phyloP scores from a whole-genome alignment of 1,284 basidiomycete species.

The Cutaneotrichosporon dermatis region DNA sequence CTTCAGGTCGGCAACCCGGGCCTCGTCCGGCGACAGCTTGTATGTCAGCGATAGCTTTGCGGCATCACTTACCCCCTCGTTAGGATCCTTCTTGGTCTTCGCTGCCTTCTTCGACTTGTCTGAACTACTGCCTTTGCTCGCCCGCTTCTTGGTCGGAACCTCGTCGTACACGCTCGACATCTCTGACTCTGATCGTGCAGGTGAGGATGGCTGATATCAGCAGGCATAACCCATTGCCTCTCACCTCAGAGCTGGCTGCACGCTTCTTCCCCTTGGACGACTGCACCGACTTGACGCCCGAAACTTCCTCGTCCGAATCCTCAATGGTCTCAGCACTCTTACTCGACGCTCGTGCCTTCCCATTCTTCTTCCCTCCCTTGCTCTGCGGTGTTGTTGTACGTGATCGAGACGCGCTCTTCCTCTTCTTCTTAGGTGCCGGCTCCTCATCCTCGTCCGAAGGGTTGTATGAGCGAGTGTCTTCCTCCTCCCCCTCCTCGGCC shows the following conservation, averaged over 20 bases:
- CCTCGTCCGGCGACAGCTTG: conserved; percentile 38
- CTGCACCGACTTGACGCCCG: too few species aligned
- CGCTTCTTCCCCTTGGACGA: neutral
- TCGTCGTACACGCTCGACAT: conserved; percentile 22
- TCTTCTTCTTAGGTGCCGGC: neutral
- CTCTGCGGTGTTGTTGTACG: neutral
- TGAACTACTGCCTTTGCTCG: conserved; percentile 13
- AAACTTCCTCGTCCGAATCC: neutral
- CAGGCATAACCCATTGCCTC: too few species aligned
- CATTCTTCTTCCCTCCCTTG: neutral
- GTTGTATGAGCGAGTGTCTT: neutral
- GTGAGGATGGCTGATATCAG: conserved; percentile 2
- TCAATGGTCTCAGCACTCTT: neutral
- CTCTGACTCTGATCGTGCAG: conserved; percentile 3
- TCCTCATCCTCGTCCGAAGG: neutral
- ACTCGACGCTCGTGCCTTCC: neutral
- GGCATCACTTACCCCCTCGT: conserved; percentile 28
- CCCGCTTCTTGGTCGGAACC: neutral
- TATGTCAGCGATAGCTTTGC: neutral
- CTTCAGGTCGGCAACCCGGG: conserved; percentile 40
- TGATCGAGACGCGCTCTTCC: neutral
- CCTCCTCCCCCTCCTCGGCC: neutral
- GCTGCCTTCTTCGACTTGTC: conserved; percentile 4
- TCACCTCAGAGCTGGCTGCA: too few species aligned
- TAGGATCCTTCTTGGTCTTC: conserved; percentile 29